phyloP scores from a whole-genome alignment of 2,329 filamentous ascomycete genomes.

The Cladosporium sphaerospermum region DNA sequence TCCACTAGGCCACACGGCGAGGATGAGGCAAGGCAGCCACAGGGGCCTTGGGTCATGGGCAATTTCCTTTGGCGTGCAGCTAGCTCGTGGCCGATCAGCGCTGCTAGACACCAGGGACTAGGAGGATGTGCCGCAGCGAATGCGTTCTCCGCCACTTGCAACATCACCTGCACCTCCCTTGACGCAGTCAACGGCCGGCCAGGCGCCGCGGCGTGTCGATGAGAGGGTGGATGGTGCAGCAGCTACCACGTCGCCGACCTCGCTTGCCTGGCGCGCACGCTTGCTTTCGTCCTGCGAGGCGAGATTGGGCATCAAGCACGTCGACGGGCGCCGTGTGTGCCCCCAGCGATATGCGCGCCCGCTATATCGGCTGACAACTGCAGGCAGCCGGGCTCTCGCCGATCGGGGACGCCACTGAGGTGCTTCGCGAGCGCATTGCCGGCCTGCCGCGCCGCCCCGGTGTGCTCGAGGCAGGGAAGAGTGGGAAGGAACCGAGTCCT shows the following conservation, averaged over 20 bases:
- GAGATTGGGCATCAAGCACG: constrained; percentile 8
- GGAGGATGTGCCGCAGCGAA: constrained; percentile 8
- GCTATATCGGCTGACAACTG: neutral
- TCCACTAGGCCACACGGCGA: neutral
- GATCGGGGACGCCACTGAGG: neutral
- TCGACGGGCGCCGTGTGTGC: neutral
- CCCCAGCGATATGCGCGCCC: neutral
- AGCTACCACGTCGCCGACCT: too few species aligned
- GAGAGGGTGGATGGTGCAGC: neutral
- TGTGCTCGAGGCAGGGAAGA: too few species aligned
- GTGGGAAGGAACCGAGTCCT: too few species aligned
- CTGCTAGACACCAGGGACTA: neutral
- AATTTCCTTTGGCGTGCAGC: constrained; percentile 6
- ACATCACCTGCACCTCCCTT: constrained; percentile 7
- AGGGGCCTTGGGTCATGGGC: neutral
- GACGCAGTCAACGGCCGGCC: neutral
- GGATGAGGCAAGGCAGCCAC: constrained; percentile 6
- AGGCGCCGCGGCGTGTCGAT: constrained; percentile 3
- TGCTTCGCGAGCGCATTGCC: neutral
- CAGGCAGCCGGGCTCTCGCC: neutral
- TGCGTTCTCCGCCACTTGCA: constrained; percentile 1
- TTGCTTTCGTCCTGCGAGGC: neutral
- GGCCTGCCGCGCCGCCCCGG: neutral
- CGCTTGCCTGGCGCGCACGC: neutral
- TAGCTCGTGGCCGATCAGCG: constrained; percentile 2